Base-by-base conservation (phyloP, 2,329 filamentous ascomycete genomes). In the Ciborinia camelliae region DNA sequence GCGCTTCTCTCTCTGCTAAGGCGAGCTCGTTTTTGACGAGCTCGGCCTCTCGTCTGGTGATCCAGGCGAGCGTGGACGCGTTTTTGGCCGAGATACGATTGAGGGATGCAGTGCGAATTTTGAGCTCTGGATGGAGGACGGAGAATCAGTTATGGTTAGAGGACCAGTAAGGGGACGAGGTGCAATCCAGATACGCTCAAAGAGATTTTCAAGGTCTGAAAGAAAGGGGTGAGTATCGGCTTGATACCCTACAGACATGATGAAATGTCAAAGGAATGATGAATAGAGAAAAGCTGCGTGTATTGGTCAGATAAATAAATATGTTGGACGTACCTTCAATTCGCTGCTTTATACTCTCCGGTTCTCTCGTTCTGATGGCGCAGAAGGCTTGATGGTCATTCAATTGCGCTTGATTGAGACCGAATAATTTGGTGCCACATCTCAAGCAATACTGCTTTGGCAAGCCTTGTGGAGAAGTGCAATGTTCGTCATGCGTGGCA, bases 401-500 rank as follows among this genome's bases (percentile, higher is more conserved):
- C 48, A 63, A 32, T 50, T 64, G 54, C 10, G 32, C 26, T 6
- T n/a, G 35, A 26, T 32, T 61, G 26, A 23, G 28, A 53, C 47
- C 48, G 43, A 39, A 15, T 50, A 53, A 20, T 26, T 35, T 35
- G n/a, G 50, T 63, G 3, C 59, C 59, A 52, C 64, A 65, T 63
- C 64, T 63, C 26, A 41, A 45, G n/a, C 64, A 65, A 58, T 52
- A 65, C 6, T 32, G 50, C 26, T 57, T 63, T 14, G n/a, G 20
- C 15, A 26, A 26, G 39, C 64, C 64, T 26, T 54, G 48, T 14
- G 64, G 64, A 23, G 59, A 32, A 51, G n/a, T 58, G 47, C 64
- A 65, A n/a, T 45, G 59, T 26, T 45, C 43, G n/a, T 55, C 43
- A 43, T 65, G 64, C 1, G 18, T 41, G 0, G 12, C 26, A 8